Evolutionary conservation across 495 filamentous ascomycete species (phyloP).

Genomic region (Trypethelium eluteriae): DNA sequence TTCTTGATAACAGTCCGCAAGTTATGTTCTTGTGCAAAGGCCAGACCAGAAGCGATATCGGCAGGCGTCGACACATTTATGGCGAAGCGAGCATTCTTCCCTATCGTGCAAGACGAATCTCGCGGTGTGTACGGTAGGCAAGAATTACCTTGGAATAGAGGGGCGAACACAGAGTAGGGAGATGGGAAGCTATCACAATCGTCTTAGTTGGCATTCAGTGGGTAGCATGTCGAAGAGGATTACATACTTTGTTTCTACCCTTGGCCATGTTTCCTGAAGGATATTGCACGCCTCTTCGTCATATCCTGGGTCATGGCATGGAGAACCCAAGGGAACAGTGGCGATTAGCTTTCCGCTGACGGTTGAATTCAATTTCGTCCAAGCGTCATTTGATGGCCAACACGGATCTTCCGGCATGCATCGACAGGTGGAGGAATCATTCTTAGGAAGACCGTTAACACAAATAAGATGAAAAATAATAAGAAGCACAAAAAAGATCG

Average conservation of each 20-base stretch:
- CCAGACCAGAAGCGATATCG: background rate
- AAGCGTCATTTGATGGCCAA: background rate
- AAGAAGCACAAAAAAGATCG: too few species aligned
- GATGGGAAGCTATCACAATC: background rate
- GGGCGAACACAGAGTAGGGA: background rate
- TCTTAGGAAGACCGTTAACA: too few species aligned
- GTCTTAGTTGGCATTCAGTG: background rate
- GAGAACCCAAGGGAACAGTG: background rate
- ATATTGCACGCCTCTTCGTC: background rate
- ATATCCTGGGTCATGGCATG: background rate
- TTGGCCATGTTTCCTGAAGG: background rate
- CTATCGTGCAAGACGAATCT: constrained; percentile 2
- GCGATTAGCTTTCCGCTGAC: background rate
- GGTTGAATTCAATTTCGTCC: background rate
- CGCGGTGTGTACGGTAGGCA: background rate
- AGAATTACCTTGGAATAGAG: background rate
- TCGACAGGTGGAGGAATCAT: background rate
- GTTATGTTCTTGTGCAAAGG: constrained; percentile 14
- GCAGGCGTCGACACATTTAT: constrained; percentile 9
- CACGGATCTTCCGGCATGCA: background rate
- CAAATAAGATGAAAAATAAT: too few species aligned
- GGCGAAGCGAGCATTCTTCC: constrained; percentile 12
- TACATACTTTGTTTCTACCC: background rate
- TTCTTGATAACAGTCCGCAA: constrained; percentile 17
- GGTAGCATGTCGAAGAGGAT: background rate